Evolutionary conservation across 2,329 filamentous ascomycete genomes (phyloP), one percentile per base, ranked within the genome.

Genomic region (Arthroderma sp.): DNA sequence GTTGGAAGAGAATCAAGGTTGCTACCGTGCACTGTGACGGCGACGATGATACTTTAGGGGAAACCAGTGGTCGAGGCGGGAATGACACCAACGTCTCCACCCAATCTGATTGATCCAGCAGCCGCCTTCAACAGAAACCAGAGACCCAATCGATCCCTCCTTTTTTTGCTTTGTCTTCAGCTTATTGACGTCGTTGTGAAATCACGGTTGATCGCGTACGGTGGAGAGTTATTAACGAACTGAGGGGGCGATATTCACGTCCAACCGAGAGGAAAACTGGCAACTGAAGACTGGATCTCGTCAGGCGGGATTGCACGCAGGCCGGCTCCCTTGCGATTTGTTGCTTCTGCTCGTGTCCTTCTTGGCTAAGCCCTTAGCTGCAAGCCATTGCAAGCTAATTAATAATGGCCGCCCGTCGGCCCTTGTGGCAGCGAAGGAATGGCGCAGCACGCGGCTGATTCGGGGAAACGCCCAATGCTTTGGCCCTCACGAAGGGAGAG

Each of bases 381-480:
- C 47, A 51, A 51, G 47, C 47, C 47, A 35, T 51, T 17, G 47
- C 47, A 19, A 33, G 47, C 47, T 51, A 51, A 51, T 51, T 51
- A 39, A 19, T 51, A n/a, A 28, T 35, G 55, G 11, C 1, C 38
- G 51, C 51, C 23, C 31, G 44, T 49, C 21, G 52, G 51, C 21
- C 47, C 35, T 39, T 49, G 28, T 39, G 49, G 39, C 41, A 35
- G 47, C 41, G 52, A 43, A 38, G 52, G 44, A 53, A 58, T 55
- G 56, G 56, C 56, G 56, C 56, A 58, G 56, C 47, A 21, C 54
- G 52, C 56, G 56, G 56, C 56, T 58, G 56, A 58, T 58, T 58
- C 44, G 51, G 54, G 23, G 56, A 55, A 31, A 58, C 47, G 47
- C 47, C 47, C 47, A 51, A 31, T 33, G n/a, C 47, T 51, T 51